Base-by-base conservation (phyloP, 148 eudicot species). In the Heliosperma pusillum region DNA sequence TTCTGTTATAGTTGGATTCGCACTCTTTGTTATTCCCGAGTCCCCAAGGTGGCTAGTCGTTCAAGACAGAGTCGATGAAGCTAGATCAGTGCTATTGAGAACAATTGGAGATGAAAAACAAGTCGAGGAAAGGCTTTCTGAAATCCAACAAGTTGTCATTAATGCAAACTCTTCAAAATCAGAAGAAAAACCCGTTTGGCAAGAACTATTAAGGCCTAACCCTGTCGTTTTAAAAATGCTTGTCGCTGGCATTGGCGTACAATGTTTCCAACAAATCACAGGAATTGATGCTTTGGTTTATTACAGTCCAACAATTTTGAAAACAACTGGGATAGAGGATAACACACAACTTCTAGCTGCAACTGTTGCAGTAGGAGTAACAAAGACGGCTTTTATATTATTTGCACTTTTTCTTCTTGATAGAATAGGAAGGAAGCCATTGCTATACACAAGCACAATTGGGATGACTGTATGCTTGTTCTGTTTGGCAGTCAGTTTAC, bases 401-500 rank as follows among this genome's bases (percentile, higher is more conserved):
- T 74, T 88, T 19, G 93, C 96, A 1, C 88, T 89, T 24, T 19
- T 88, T 13, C 85, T 93, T 1, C 85, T 91, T 17, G 98, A 93
- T 52, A 87, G 75, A 78, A 59, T 89, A 27, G 97, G 98, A 4
- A 82, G 98, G 73, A 93, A 93, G 83, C 98, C 97, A 2, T 75
- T 93, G 29, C 78, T 93, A 12, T 93, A 93, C 64, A 73, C 84
- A 10, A 93, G 98, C 79, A 93, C 97, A 12, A 83, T 93, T 10
- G 98, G 98, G 45, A 93, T 93, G 96, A 91, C 97, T n/a, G 22
- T 79, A 7, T 93, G 98, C 78, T 83, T 93, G 85, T 86, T 91
- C 16, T 75, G 81, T 33, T 22, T 93, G 15, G 85, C 92, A 5
- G 50, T 84, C 10, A 82, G 83, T 53, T 79, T 91, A n/a, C 69